Base-by-base conservation (phyloP, 257 asterid species). In the Jacaranda mimosifolia region DNA sequence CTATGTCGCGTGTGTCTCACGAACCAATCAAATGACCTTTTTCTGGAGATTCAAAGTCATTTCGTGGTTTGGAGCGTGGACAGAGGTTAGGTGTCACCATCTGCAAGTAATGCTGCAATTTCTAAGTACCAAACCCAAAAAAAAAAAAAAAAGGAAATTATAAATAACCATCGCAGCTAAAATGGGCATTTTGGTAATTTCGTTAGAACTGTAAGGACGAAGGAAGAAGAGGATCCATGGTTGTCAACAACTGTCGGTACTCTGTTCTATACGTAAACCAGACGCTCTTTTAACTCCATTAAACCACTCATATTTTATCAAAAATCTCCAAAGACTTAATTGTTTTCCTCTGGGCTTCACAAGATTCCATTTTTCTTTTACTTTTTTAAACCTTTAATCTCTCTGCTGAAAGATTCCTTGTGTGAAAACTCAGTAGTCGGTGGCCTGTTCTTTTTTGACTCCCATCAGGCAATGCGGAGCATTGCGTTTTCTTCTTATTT, bases 201-300 rank as follows among this genome's bases (percentile, higher is more conserved):
- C 65, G 14, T 9, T 8, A 7, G 1, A 68, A 59, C 68, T 43
- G 68, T 73, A 7, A 45, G 42, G 19, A 12, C 11, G 15, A 64
- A 9, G 48, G 38, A 46, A 32, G 26, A 32, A 45, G 55, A 63
- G 10, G 26, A 36, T 13, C 18, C 72, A 32, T 72, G 15, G 70
- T 46, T 69, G 49, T n/a, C 78, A 39, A 58, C 68, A 7, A 19
- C 62, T 83, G 91, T 86, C 91, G 89, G 93, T 85, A 87, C 77
- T 43, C 40, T 43, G 43, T 13, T 46, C 62, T 79, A 42, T 9
- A 17, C 43, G 63, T 45, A 15, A 46, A 42, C 43, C 21, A 55
- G 62, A 40, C 38, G 9, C 15, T 46, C 40, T 49, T 49, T 26
- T 17, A 49, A 70, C 75, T 77, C n/a, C 62, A 32, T 45, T 59